Percentiles rank a stretch among this genome's conserved stretches.
phyloP scores from a whole-genome alignment of 441 rosid genomes.

The Omphalea diandra region DNA sequence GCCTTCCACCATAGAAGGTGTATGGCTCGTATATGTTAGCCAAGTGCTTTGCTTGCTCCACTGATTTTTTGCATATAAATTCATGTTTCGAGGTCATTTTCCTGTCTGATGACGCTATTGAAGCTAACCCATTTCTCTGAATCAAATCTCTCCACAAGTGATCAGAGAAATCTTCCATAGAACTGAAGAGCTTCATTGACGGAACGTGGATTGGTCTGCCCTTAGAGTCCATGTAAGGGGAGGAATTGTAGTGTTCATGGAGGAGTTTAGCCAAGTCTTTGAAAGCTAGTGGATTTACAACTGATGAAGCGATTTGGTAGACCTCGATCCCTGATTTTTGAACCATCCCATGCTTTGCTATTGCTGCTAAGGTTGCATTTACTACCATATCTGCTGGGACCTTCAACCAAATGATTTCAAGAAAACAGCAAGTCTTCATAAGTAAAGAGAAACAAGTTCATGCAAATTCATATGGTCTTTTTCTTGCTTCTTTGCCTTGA shows the following conservation, averaged over 20 bases:
- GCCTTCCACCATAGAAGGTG: constrained; percentile 90
- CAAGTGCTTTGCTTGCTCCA: constrained; percentile 80
- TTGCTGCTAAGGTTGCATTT: constrained; percentile 90
- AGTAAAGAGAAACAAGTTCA: neutral
- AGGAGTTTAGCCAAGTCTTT: constrained; percentile 63
- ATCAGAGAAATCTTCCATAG: constrained; percentile 71
- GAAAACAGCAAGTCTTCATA: neutral
- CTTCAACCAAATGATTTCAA: constrained; percentile 33
- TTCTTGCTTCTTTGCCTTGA: neutral
- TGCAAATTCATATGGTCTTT: neutral
- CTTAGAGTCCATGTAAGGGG: constrained; percentile 67
- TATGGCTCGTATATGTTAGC: constrained; percentile 85
- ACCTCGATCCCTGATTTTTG: constrained; percentile 61
- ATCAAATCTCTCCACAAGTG: constrained; percentile 50
- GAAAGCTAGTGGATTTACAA: constrained; percentile 73
- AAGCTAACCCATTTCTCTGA: constrained; percentile 41
- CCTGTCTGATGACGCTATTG: constrained; percentile 36
- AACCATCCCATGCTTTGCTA: constrained; percentile 67
- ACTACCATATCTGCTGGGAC: constrained; percentile 96
- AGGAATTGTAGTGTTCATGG: constrained; percentile 65
- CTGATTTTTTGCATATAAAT: constrained; percentile 63
- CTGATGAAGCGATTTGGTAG: constrained; percentile 91
- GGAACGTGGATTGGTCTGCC: constrained; percentile 74
- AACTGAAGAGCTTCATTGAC: constrained; percentile 69
- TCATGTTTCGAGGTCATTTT: constrained; percentile 60